Percentiles rank a stretch among this genome's conserved stretches.
phyloP scores from a whole-genome alignment of 805 yeast genomes.

The Candida multigemmis region DNA sequence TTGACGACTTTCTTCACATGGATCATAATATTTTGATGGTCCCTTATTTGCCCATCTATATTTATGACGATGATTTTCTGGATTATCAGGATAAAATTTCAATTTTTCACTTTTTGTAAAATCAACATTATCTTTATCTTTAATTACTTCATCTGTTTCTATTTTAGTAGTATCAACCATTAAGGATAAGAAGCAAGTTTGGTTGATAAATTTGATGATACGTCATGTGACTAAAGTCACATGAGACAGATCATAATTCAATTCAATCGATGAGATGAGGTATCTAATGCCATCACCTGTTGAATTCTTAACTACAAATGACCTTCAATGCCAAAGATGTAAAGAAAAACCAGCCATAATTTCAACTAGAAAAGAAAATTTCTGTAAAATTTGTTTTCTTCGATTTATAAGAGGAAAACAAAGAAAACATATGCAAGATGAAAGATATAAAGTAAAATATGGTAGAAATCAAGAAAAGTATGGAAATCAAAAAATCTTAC shows the following conservation, averaged over 20 bases:
- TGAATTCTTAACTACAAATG: background rate
- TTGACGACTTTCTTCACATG: constrained; percentile 82
- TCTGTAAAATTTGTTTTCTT: constrained; percentile 60
- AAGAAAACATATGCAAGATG: constrained; percentile 67
- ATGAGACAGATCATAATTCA: background rate
- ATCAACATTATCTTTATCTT: constrained; percentile 35
- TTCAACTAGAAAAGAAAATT: constrained; percentile 52
- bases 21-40: constrained; percentile 82
- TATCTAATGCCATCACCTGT: background rate
- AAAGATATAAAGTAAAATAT: constrained; percentile 64
- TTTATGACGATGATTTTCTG: constrained; percentile 62
- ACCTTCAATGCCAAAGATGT: constrained; percentile 40
- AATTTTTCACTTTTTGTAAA: constrained; percentile 50
- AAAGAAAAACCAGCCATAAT: constrained; percentile 31
- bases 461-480: constrained; percentile 27
- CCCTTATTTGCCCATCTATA: constrained; percentile 65
- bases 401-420: constrained; percentile 73
- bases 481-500: constrained; percentile 36
- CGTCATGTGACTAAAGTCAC: background rate
- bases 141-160: constrained; percentile 16
- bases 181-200: background rate
- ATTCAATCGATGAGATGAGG: too few relatives aligned
- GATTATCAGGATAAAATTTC: constrained; percentile 82
- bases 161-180: background rate
- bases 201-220: background rate